Evolutionary conservation across 2,329 filamentous ascomycete species (phyloP), one percentile per base, ranked within the genome.

Genomic region (Fusarium sp.): DNA sequence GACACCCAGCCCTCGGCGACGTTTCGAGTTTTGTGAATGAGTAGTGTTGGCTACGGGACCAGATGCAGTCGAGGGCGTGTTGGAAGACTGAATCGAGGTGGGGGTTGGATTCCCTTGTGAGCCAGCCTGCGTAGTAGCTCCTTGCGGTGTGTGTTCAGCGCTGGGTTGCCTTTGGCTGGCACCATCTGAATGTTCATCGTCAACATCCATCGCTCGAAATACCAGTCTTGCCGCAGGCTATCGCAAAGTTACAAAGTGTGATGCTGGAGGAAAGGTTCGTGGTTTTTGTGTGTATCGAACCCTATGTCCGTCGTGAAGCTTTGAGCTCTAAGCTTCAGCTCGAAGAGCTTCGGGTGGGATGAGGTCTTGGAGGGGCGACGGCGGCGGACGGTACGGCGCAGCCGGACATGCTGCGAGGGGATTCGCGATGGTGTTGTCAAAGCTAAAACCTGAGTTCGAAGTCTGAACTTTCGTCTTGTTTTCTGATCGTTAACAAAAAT

Each of bases 1-100:
- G 2, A 88, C 78, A 20, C 87, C 87, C 6, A 86, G 73, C 3
- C 86, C 87, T 47, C 87, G 82, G 47, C 84, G 81, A 18, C 86
- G 80, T 74, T 88, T 89, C 5, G 84, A 84, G 21, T 79, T 74
- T 55, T 80, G 76, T 5, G 73, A 47, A 59, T 74, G 55, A 18
- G 24, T 41, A 37, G 52, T 68, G 24, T 74, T 63, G 31, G 74
- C 60, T 29, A 71, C 57, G 26, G 73, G 35, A 29, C 58, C 59
- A 16, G 74, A 67, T 56, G 66, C 53, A 21, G 70, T 72, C 33
- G 75, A 72, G 16, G 74, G 69, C 26, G 74, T 71, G 38, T 71
- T 73, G 33, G 75, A 74, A 29, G 76, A 73, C 16, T 77, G 74
- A 26, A 61, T 64, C 44, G 72, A 75, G 39, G 69, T 71, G 35